Evolutionary conservation across 192 early-diverging fungal genomes (phyloP), one percentile per base, ranked within the genome.

Genomic region (Entophlyctis luteolus): DNA sequence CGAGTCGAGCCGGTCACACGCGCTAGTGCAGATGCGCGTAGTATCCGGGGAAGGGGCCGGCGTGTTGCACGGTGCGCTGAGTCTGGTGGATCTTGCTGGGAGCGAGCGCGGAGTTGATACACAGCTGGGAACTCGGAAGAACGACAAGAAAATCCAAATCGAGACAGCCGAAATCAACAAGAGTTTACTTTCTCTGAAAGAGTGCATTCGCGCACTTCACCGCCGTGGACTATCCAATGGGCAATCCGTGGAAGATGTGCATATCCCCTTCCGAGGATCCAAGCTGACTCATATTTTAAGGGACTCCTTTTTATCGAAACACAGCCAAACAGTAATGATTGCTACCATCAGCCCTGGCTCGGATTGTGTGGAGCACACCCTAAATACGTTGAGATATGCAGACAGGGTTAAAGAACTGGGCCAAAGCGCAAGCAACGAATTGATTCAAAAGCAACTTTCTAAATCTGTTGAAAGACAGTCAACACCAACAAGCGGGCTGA

Each of bases 81-180:
- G 50, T 20, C 33, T 81, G 14, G 72, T 81, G 10, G 79, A 81
- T 65, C 67, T 81, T 14, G 79, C 79, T 4, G 79, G 79, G 20
- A 68, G 62, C n/a, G 79, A 81, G 54, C 70, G 79, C 6, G 75
- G 57, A 2, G 34, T 37, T 12, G 75, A 74, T 39, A 33, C 35
- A 5, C 39, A 42, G n/a, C 55, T 42, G 3, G 25, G 33, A 5
- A 23, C 33, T 3, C 23, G 14, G 4, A 58, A 74, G 31, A 45
- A 59, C 6, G 59, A 34, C 53, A 56, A 65, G 6, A 47, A 59
- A 16, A 65, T 33, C 2, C 57, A 74, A 47, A 33, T n/a, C 23
- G 77, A 79, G 42, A 73, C 68, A 12, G 46, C 55, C 14, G 77
- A 79, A 56, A 79, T 79, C 74, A 81, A 81, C 71, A 81, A 78